Conservation (phyloP, 495 filamentous ascomycete species). For the Xylaria castorea region DNA sequence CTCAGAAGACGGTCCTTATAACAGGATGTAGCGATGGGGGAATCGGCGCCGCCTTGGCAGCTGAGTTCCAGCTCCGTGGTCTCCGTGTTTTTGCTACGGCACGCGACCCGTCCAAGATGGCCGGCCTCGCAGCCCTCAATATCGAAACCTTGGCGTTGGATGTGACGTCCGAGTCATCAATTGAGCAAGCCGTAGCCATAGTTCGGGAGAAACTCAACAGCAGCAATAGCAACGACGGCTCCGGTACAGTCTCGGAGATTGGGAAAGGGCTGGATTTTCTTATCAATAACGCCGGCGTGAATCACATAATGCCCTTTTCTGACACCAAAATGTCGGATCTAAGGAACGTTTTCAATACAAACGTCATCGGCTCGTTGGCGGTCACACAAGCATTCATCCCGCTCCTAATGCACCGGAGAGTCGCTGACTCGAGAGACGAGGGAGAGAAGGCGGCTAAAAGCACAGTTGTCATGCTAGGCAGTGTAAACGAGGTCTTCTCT, state of each 20-base stretch:
- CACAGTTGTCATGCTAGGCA: slow-evolving; percentile 57
- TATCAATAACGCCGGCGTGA: slow-evolving; percentile 63
- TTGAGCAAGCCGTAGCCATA: slow-evolving; percentile 43
- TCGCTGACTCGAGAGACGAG: neutral
- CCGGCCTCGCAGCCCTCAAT: slow-evolving; percentile 42
- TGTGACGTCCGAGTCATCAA: slow-evolving; percentile 50
- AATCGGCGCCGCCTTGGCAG: slow-evolving; percentile 63
- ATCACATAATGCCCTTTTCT: slow-evolving; percentile 50
- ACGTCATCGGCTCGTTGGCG: slow-evolving; percentile 59
- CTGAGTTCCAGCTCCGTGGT: slow-evolving; percentile 54
- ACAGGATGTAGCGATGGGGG: slow-evolving; percentile 60
- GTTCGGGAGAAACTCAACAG: slow-evolving; percentile 23
- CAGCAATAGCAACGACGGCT: neutral
- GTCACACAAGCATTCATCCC: slow-evolving; percentile 63
- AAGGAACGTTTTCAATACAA: slow-evolving; percentile 57
- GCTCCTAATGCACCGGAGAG: slow-evolving; percentile 46
- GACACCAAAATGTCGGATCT: slow-evolving; percentile 55
- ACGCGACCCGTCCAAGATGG: slow-evolving; percentile 53
- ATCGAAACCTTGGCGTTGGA: slow-evolving; percentile 59
- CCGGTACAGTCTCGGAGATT: slow-evolving; percentile 28
- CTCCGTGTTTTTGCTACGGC: slow-evolving; percentile 64
- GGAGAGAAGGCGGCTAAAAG: slow-evolving; percentile 46
- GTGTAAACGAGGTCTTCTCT: slow-evolving; percentile 53
- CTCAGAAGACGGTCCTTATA: slow-evolving; percentile 49
- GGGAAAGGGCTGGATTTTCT: slow-evolving; percentile 55